These are phyloP conservation scores for Microdochium bolleyi DNA, from an alignment of 2,329 filamentous ascomycete genomes.

Conservation along the genomic window DNA sequence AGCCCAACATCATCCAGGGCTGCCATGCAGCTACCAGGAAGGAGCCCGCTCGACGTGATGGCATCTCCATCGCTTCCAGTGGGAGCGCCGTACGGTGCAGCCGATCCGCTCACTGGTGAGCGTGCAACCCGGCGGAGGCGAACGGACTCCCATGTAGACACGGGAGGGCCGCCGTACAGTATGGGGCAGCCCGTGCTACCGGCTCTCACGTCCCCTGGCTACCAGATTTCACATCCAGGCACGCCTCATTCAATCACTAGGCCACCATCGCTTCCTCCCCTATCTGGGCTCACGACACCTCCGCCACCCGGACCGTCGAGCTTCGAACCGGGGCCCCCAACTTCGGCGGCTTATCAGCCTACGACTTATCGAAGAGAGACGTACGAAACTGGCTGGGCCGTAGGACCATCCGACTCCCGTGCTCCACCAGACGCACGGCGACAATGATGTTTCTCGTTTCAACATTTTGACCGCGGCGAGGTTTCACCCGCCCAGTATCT, in stretches of 20 bases:
- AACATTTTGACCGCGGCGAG: neutral
- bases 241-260: constrained; percentile 22
- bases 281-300: constrained; percentile 9
- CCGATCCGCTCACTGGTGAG: constrained; percentile 35
- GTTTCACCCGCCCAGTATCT: neutral
- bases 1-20: constrained; percentile 35
- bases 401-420: constrained; percentile 10
- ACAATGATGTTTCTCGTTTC: constrained; percentile 1
- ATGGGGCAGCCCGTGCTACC: constrained; percentile 28
- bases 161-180: constrained; percentile 28
- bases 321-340: constrained; percentile 5
- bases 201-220: constrained; percentile 29
- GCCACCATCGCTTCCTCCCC: constrained; percentile 20
- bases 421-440: constrained; percentile 3
- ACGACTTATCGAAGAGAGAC: constrained; percentile 16
- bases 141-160: constrained; percentile 38
- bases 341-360: constrained; percentile 4
- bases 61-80: neutral
- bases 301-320: constrained; percentile 14
- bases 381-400: constrained; percentile 30
- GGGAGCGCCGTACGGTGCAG: constrained; percentile 19
- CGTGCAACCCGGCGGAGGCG: constrained; percentile 36
- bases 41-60: constrained; percentile 23
- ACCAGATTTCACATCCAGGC: constrained; percentile 9
- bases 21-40: constrained; percentile 26